Percentiles rank a stretch among this genome's conserved stretches.
phyloP scores from a whole-genome alignment of 352 stramenopile genomes.

The Globisporangium sylvaticum region DNA sequence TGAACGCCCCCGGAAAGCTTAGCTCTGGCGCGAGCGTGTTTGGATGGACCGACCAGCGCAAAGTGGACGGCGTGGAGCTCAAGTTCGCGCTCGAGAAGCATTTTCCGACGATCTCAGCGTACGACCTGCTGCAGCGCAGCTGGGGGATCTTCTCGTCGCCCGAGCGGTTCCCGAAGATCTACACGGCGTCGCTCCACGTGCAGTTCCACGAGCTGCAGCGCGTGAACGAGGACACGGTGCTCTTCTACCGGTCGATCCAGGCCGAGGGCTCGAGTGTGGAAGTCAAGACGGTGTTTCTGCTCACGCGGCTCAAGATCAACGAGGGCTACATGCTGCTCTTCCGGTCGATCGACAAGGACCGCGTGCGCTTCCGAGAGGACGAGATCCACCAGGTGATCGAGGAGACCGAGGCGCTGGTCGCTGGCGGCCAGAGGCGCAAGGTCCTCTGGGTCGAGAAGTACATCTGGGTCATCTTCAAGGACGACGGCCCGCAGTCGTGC shows the following conservation, averaged over 20 bases:
- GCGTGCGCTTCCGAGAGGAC: constrained; percentile 46
- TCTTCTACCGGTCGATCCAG: constrained; percentile 54
- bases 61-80: constrained; percentile 34
- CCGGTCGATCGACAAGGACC: constrained; percentile 43
- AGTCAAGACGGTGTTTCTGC: constrained; percentile 61
- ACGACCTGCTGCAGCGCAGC: constrained; percentile 41
- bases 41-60: constrained; percentile 62
- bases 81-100: constrained; percentile 67
- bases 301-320: constrained; percentile 46
- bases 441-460: constrained; percentile 62
- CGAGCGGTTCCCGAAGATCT: constrained; percentile 43
- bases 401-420: constrained; percentile 10
- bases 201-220: constrained; percentile 45
- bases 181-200: constrained; percentile 36
- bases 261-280: constrained; percentile 26
- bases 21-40: constrained; percentile 46
- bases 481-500: constrained; percentile 24
- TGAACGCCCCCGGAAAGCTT: constrained; percentile 34
- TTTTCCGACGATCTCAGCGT: constrained; percentile 31
- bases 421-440: constrained; percentile 11
- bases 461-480: constrained; percentile 60
- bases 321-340: constrained; percentile 68
- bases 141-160: constrained; percentile 58
- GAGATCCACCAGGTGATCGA: constrained; percentile 19
- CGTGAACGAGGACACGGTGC: constrained; percentile 48